phyloP scores from a whole-genome alignment of 768 basidiomycete species.

The Macrolepiota dolichaula region DNA sequence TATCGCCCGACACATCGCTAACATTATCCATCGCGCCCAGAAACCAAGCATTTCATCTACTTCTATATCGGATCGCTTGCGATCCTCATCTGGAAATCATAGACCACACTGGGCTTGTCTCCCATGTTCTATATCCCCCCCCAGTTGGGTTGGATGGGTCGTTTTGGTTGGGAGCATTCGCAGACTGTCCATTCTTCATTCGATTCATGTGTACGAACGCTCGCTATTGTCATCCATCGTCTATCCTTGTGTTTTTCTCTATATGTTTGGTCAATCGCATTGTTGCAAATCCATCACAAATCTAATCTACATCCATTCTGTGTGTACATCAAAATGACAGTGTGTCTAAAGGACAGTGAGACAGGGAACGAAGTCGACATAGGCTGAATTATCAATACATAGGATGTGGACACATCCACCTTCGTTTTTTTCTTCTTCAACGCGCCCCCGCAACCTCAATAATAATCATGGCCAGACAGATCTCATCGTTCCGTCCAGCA shows the following conservation, averaged over 20 bases:
- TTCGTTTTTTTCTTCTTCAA: neutral
- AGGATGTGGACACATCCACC: neutral
- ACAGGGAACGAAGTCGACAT: slow-evolving; percentile 16
- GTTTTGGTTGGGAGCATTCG: slow-evolving; percentile 1
- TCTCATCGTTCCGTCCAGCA: slow-evolving; percentile 36
- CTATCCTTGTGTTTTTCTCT: neutral
- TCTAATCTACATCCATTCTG: slow-evolving; percentile 7
- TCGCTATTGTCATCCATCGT: neutral
- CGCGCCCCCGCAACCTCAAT: slow-evolving; percentile 50
- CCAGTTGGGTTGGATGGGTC: neutral
- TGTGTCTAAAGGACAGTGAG: neutral
- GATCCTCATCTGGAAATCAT: slow-evolving; percentile 95
- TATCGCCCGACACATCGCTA: slow-evolving; percentile 11
- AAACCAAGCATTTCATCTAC: slow-evolving; percentile 99
- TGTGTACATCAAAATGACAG: slow-evolving; percentile 7
- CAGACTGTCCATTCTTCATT: neutral
- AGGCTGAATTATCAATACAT: slow-evolving; percentile 8
- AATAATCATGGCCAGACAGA: slow-evolving; percentile 51
- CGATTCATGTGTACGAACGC: slow-evolving; percentile 3
- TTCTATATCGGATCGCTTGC: slow-evolving; percentile 93
- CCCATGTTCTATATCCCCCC: neutral
- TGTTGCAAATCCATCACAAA: slow-evolving; percentile 3
- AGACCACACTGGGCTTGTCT: slow-evolving; percentile 18
- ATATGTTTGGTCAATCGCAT: slow-evolving; percentile 7
- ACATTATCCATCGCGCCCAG: slow-evolving; percentile 35